Conservation (phyloP, 2,329 filamentous ascomycete genomes). For the Gnomoniopsis sp. region DNA sequence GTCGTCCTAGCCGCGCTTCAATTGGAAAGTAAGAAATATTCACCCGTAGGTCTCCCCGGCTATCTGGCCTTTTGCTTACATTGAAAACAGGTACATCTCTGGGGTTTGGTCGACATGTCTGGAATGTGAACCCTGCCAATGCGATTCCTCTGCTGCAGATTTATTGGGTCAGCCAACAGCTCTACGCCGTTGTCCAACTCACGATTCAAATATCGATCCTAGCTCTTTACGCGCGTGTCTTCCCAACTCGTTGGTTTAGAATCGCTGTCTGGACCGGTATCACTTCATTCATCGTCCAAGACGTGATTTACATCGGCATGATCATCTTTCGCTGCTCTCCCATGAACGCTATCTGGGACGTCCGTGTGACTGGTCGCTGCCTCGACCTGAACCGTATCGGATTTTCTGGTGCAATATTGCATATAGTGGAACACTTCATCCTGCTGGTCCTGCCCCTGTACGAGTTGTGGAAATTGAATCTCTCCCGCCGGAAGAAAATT, state of each 20-base stretch:
- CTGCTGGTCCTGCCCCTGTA: conserved; percentile 6
- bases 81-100: not conserved
- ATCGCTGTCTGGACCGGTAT: conserved; percentile 3
- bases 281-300: not conserved
- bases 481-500: conserved; percentile 3
- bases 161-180: conserved; percentile 7
- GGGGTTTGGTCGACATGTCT: conserved; percentile 10
- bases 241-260: conserved; percentile 6
- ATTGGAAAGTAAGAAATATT: not conserved
- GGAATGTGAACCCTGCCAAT: conserved; percentile 6
- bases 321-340: conserved; percentile 1
- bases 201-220: conserved; percentile 5
- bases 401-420: conserved; percentile 1
- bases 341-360: conserved; percentile 6
- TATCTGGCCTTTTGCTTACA: not conserved
- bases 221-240: conserved; percentile 4
- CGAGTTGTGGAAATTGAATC: conserved; percentile 9
- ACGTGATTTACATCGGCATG: conserved; percentile 4
- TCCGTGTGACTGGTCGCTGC: conserved; percentile 1
- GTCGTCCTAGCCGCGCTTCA: not conserved
- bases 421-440: conserved; percentile 4
- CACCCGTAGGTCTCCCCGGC: not conserved
- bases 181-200: conserved; percentile 8
- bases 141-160: conserved; percentile 7
- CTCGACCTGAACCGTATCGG: conserved; percentile 9